Conservation (phyloP, 805 yeast genomes). For the Hanseniaspora occidentalis region DNA sequence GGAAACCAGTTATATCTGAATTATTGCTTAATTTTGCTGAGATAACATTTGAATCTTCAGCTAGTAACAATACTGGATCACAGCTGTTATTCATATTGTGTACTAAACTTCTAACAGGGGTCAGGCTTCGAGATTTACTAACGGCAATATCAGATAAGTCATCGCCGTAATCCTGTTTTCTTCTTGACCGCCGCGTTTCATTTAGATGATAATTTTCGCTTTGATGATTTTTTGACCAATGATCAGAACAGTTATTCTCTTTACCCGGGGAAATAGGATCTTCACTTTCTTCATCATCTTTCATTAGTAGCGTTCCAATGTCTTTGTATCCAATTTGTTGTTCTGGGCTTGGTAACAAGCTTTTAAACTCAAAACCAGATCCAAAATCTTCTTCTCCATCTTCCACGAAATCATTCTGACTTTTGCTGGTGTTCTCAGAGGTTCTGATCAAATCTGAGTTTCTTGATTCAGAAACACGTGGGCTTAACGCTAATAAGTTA, state of each 20-base stretch:
- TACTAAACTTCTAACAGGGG: slow-evolving; percentile 14
- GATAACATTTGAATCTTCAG: too few species aligned
- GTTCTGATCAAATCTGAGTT: too few species aligned
- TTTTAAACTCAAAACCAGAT: neutral
- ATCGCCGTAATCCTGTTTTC: slow-evolving; percentile 13
- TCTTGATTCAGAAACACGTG: too few species aligned
- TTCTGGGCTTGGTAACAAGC: neutral
- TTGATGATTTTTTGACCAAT: neutral
- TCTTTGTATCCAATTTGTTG: neutral
- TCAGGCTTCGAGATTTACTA: slow-evolving; percentile 22
- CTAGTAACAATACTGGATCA: too few species aligned
- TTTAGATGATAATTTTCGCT: neutral
- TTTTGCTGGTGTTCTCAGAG: too few species aligned
- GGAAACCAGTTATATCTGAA: too few species aligned
- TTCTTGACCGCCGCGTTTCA: neutral
- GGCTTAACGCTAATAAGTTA: too few species aligned
- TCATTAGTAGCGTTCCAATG: neutral
- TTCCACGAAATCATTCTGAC: too few species aligned
- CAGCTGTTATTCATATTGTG: neutral
- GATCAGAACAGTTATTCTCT: neutral
- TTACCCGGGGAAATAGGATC: too few species aligned
- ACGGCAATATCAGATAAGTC: slow-evolving; percentile 22
- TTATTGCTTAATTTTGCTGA: too few species aligned
- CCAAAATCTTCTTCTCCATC: slow-evolving; percentile 1
- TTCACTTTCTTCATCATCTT: too few species aligned